These are phyloP conservation scores for Viola odorata DNA, from an alignment of 345 rosid species.

Conservation along the genomic window DNA sequence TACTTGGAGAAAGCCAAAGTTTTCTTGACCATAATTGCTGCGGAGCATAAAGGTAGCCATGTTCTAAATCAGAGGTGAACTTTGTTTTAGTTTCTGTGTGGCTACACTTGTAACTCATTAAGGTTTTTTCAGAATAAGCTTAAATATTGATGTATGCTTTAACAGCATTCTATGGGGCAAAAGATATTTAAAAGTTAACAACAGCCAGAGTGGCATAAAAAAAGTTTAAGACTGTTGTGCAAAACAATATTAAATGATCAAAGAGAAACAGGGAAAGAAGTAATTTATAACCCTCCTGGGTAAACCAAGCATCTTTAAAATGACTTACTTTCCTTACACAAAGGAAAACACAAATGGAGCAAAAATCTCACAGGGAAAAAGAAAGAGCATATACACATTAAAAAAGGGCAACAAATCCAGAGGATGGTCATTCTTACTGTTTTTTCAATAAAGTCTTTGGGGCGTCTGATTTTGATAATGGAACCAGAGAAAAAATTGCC, in stretches of 20 bases:
- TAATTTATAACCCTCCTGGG: background rate
- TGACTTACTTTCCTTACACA: no score
- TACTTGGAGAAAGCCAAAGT: background rate
- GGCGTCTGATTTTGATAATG: slow-evolving; percentile 69
- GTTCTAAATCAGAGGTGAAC: background rate
- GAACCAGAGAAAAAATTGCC: slow-evolving; percentile 61
- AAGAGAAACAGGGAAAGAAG: background rate
- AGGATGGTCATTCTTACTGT: slow-evolving; percentile 55
- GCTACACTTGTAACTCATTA: no score
- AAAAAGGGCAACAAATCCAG: slow-evolving; percentile 3
- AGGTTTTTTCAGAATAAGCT: no score
- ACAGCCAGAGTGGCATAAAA: background rate
- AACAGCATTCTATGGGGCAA: no score
- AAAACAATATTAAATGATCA: background rate
- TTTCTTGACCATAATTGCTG: background rate
- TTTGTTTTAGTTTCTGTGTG: background rate
- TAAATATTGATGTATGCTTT: no score
- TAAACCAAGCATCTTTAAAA: background rate
- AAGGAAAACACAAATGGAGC: no score
- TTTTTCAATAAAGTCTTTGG: slow-evolving; percentile 75
- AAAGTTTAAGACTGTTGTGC: background rate
- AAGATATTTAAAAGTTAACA: background rate
- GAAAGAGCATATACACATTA: background rate
- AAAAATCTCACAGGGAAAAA: no score
- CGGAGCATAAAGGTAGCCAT: background rate